Percentiles rank a stretch among this genome's conserved stretches.
phyloP scores from a whole-genome alignment of 768 basidiomycete genomes.

The Serendipita sp. region DNA sequence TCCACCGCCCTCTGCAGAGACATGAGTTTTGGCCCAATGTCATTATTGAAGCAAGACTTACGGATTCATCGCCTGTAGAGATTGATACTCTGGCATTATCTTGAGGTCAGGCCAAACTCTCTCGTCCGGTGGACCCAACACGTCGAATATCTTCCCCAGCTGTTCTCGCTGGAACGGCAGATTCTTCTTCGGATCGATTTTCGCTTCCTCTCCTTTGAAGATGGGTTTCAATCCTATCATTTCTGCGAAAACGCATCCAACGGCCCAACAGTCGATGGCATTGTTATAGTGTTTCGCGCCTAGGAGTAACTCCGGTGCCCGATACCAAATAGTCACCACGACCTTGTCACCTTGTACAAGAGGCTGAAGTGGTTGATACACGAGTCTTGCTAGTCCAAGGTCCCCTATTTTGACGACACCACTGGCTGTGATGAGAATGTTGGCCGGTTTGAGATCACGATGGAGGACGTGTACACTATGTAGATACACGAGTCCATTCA shows the following conservation, averaged over 20 bases:
- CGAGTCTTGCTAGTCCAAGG: constrained; percentile 80
- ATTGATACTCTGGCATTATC: constrained; percentile 78
- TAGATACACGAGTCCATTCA: constrained; percentile 88
- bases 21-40: neutral
- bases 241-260: constrained; percentile 96
- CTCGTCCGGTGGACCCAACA: constrained; percentile 74
- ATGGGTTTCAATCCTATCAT: constrained; percentile 85
- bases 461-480: constrained; percentile 92
- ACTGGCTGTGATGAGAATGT: constrained; percentile 80
- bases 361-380: constrained; percentile 80
- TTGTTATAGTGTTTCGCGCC: constrained; percentile 97
- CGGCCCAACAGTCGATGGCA: constrained; percentile 92
- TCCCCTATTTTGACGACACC: constrained; percentile 98
- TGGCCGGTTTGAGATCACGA: constrained; percentile 95
- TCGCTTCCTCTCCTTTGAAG: constrained; percentile 98
- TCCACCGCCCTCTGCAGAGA: constrained; percentile 21
- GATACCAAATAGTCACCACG: constrained; percentile 99
- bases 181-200: constrained; percentile 84
- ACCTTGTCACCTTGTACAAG: constrained; percentile 93
- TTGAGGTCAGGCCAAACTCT: constrained; percentile 74
- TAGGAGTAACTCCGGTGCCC: constrained; percentile 87
- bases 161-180: constrained; percentile 96
- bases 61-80: constrained; percentile 64
- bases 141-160: constrained; percentile 87
- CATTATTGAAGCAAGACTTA: constrained; percentile 20